Evolutionary conservation across 441 rosid species (phyloP).

Genomic region (Adansonia grandidieri): DNA sequence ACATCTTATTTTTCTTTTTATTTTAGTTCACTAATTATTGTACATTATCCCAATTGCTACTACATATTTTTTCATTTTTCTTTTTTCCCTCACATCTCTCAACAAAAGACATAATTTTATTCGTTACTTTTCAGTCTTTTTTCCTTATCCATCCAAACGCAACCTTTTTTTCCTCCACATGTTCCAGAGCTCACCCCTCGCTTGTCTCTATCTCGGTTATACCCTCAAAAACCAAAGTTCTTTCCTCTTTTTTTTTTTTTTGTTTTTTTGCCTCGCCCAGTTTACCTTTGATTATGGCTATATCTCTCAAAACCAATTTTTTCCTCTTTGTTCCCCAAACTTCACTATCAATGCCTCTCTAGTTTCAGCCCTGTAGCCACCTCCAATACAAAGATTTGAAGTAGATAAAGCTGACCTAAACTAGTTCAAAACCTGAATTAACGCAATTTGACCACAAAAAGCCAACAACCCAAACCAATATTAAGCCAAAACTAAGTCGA

Average conservation of each 20-base stretch:
- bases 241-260: background rate
- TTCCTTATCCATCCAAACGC: background rate
- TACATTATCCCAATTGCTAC: background rate
- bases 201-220: background rate
- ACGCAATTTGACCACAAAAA: slow-evolving; percentile 14
- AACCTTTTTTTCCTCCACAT: background rate
- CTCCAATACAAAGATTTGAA: background rate
- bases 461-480: slow-evolving; percentile 6
- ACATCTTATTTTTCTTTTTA: background rate
- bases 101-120: background rate
- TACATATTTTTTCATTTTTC: background rate
- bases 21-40: background rate
- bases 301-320: slow-evolving; percentile 2
- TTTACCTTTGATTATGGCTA: background rate
- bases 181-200: background rate
- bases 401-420: background rate
- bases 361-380: slow-evolving; percentile 16
- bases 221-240: background rate
- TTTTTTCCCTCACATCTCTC: background rate
- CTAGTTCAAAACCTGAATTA: background rate
- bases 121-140: background rate
- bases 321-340: background rate
- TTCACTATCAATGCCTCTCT: background rate
- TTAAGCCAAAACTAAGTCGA: background rate
- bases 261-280: background rate